phyloP scores from a whole-genome alignment of 768 basidiomycete genomes.

The Tricholoma sp. region DNA sequence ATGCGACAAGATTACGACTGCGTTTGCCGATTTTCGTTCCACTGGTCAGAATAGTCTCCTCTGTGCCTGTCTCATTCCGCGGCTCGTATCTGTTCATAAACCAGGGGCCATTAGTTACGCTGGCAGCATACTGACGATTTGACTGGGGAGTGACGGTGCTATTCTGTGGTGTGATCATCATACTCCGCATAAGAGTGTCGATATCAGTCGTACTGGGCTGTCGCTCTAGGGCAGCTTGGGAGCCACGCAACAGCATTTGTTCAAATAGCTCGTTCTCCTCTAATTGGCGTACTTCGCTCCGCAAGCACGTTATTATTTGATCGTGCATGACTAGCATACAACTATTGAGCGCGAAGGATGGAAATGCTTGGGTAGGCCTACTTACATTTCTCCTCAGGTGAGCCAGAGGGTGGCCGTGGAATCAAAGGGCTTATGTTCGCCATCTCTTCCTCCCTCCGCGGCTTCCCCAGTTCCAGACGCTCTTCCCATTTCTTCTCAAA shows the following conservation, averaged over 20 bases:
- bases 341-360: not conserved
- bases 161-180: slow-evolving; percentile 38
- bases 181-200: slow-evolving; percentile 44
- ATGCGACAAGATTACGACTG: slow-evolving; percentile 9
- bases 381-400: slow-evolving; percentile 31
- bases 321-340: slow-evolving; percentile 26
- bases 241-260: slow-evolving; percentile 40
- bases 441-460: slow-evolving; percentile 34
- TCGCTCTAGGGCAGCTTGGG: slow-evolving; percentile 38
- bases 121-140: slow-evolving; percentile 11
- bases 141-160: slow-evolving; percentile 7
- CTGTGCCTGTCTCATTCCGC: slow-evolving; percentile 1
- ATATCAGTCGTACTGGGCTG: slow-evolving; percentile 42
- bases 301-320: slow-evolving; percentile 32
- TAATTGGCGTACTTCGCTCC: slow-evolving; percentile 32
- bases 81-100: slow-evolving; percentile 23
- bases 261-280: slow-evolving; percentile 48
- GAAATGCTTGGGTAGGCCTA: not conserved
- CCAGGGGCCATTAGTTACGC: slow-evolving; percentile 30
- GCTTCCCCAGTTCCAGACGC: slow-evolving; percentile 29
- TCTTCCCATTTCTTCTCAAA: slow-evolving; percentile 43
- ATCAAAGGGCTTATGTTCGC: slow-evolving; percentile 38
- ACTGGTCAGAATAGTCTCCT: slow-evolving; percentile 5
- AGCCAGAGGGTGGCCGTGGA: slow-evolving; percentile 20
- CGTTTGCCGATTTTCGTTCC: slow-evolving; percentile 16